phyloP scores from a whole-genome alignment of 495 filamentous ascomycete species.

The Astrothelium macrocarpum region DNA sequence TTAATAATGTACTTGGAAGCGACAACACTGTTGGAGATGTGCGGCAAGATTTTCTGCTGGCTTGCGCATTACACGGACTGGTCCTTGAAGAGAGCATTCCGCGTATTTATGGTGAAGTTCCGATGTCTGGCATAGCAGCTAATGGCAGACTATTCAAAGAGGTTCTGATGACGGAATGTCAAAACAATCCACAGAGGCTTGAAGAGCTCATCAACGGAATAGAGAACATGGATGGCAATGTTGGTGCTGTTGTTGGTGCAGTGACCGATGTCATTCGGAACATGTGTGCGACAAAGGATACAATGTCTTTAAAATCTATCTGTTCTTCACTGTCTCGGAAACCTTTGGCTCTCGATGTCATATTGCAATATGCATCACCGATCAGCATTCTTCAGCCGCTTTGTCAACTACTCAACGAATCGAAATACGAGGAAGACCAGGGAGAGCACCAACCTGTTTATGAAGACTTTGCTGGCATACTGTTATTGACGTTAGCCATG shows the following conservation, averaged over 20 bases:
- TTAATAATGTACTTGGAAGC: constrained; percentile 59
- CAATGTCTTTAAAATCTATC: constrained; percentile 77
- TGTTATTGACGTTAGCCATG: constrained; percentile 73
- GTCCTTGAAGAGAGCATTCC: constrained; percentile 72
- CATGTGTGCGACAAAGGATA: constrained; percentile 75
- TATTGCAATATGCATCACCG: constrained; percentile 74
- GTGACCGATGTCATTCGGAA: constrained; percentile 72
- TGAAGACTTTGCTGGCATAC: constrained; percentile 86
- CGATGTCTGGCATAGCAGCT: constrained; percentile 69
- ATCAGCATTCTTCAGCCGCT: constrained; percentile 70
- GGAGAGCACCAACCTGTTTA: constrained; percentile 92
- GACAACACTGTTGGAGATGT: constrained; percentile 72
- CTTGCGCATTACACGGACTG: constrained; percentile 76
- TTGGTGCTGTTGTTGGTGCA: constrained; percentile 75
- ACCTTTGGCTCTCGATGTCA: constrained; percentile 68
- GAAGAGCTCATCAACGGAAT: constrained; percentile 69
- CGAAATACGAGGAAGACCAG: constrained; percentile 90
- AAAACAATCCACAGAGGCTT: constrained; percentile 57
- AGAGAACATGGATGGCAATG: constrained; percentile 91
- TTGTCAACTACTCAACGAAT: constrained; percentile 75
- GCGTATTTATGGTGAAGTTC: constrained; percentile 71
- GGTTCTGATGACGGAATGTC: constrained; percentile 62
- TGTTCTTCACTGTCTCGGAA: constrained; percentile 73
- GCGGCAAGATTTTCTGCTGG: constrained; percentile 83
- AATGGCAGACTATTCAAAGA: constrained; percentile 69